phyloP scores from a whole-genome alignment of 2,329 filamentous ascomycete genomes.

The Microcera coccophila region DNA sequence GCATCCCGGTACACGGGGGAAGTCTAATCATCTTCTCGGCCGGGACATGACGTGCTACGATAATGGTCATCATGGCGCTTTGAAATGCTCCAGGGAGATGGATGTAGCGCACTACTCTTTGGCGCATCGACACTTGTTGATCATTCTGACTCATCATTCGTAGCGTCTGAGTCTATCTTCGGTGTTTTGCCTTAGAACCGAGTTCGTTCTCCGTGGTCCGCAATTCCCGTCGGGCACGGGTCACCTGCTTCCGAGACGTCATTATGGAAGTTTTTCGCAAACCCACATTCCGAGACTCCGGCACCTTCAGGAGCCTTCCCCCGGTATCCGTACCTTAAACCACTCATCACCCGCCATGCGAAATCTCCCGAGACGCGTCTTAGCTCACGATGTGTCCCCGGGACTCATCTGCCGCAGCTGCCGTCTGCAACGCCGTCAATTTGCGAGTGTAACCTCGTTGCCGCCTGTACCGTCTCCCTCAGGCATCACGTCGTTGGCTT shows the following conservation, averaged over 20 bases:
- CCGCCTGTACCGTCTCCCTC: conserved; percentile 43
- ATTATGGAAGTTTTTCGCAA: conserved; percentile 20
- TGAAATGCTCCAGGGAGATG: neutral
- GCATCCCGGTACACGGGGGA: no score
- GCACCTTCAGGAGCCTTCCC: neutral
- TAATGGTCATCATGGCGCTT: no score
- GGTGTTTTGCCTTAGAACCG: neutral
- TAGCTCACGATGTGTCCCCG: conserved; percentile 14
- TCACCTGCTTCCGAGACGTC: conserved; percentile 18
- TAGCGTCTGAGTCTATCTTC: neutral
- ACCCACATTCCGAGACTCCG: conserved; percentile 12
- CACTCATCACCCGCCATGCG: conserved; percentile 18
- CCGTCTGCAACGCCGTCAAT: conserved; percentile 31
- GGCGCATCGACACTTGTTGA: neutral
- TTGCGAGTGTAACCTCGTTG: conserved; percentile 25
- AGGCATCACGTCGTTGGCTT: conserved; percentile 57
- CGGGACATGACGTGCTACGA: no score
- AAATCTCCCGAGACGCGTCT: conserved; percentile 21
- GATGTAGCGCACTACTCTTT: neutral
- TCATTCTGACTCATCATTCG: neutral
- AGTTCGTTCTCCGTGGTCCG: conserved; percentile 8
- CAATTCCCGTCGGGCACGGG: conserved; percentile 12
- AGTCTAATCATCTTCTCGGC: no score
- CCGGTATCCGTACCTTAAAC: conserved; percentile 11
- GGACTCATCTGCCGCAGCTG: conserved; percentile 30